A percentile compares a stretch with the other conserved stretches of the same genome.
phyloP scores from a whole-genome alignment of 2,329 filamentous ascomycete genomes.

The Xylariomycetidae sp. region DNA sequence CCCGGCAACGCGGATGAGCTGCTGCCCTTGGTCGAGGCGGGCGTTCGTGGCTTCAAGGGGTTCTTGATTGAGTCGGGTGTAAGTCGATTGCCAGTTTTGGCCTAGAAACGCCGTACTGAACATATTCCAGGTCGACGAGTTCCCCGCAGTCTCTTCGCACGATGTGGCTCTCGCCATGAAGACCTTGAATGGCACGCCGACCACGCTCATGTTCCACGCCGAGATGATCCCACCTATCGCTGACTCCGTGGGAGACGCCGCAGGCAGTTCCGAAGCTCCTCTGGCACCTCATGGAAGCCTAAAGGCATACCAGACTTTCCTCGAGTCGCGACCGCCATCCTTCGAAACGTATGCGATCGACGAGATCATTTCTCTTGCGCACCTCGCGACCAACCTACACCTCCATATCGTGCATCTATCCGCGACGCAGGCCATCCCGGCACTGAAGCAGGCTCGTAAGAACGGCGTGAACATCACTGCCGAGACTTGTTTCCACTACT shows the following conservation, averaged over 20 bases:
- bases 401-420: constrained; percentile 93
- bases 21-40: constrained; percentile 72
- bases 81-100: too few relatives aligned
- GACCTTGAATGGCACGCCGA: constrained; percentile 72
- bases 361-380: constrained; percentile 76
- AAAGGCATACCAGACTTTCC: constrained; percentile 80
- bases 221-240: constrained; percentile 93
- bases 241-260: constrained; percentile 70
- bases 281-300: constrained; percentile 65
- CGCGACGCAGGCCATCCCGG: constrained; percentile 79
- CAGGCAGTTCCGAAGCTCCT: constrained; percentile 63
- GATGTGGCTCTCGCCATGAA: constrained; percentile 79
- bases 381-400: constrained; percentile 72
- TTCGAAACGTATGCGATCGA: constrained; percentile 91
- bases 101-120: too few relatives aligned
- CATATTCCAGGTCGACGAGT: constrained; percentile 94
- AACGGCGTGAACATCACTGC: constrained; percentile 80
- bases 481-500: constrained; percentile 94
- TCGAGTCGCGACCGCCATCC: constrained; percentile 78
- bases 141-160: constrained; percentile 75
- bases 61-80: constrained; percentile 96
- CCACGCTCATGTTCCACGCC: constrained; percentile 97
- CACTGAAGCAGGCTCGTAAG: constrained; percentile 66
- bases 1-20: constrained; percentile 81
- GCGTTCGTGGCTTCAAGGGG: constrained; percentile 93